Percentiles rank a stretch among this genome's conserved stretches.
phyloP scores from a whole-genome alignment of 2,329 filamentous ascomycete species.

The Diaporthe sp. region DNA sequence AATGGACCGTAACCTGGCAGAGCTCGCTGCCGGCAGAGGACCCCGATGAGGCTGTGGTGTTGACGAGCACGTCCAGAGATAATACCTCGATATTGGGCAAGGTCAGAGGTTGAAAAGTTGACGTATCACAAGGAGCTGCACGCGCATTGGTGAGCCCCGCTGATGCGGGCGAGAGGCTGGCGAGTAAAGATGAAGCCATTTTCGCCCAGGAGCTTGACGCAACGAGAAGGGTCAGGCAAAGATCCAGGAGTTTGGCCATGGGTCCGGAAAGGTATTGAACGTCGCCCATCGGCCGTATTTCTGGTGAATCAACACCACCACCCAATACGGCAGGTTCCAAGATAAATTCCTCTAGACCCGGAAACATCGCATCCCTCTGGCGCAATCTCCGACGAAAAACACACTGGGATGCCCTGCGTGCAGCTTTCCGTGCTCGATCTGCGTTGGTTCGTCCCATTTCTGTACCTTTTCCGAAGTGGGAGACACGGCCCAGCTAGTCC shows the following conservation, averaged over 20 bases:
- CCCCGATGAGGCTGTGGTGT: not conserved
- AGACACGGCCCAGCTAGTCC: not conserved
- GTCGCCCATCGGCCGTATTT: not conserved
- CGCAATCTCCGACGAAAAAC: not conserved
- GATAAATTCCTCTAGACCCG: not conserved
- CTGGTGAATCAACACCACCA: not conserved
- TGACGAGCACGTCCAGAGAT: not conserved
- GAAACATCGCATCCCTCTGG: not conserved
- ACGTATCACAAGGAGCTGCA: not conserved
- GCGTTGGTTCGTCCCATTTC: not conserved
- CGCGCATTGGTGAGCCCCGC: not conserved
- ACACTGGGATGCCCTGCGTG: not conserved
- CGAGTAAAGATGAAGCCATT: not conserved
- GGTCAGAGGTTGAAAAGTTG: not conserved
- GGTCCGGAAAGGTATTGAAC: not conserved
- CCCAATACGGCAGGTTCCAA: not conserved
- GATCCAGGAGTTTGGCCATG: not conserved
- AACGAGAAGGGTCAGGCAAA: not conserved
- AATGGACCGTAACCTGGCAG: slow-evolving; percentile 30
- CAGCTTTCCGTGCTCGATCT: not conserved
- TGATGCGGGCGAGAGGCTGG: not conserved
- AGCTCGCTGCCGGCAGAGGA: not conserved
- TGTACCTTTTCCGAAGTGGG: not conserved
- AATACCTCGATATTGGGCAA: slow-evolving; percentile 6
- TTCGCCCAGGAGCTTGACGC: not conserved